Conservation (phyloP, 768 basidiomycete species). For the Sutorius australiensis region DNA sequence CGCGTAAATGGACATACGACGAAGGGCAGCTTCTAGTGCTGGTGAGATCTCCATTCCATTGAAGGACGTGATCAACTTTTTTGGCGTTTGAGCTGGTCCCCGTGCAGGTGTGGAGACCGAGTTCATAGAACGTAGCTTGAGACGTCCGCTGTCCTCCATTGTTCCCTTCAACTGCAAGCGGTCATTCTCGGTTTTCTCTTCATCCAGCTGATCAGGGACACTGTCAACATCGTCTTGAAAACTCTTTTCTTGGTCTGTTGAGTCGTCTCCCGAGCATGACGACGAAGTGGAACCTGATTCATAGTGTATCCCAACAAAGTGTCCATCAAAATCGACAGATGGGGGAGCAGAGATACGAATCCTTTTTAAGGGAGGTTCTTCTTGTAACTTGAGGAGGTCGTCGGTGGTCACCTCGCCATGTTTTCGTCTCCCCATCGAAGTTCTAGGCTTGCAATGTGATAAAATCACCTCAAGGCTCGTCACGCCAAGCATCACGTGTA, state of each 20-base stretch:
- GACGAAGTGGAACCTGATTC: constrained; percentile 5
- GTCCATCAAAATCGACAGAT: constrained; percentile 1
- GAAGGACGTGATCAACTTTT: constrained; percentile 39
- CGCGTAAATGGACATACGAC: constrained; percentile 75
- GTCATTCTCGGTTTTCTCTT: background rate
- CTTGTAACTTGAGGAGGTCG: constrained; percentile 45
- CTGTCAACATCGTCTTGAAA: constrained; percentile 11
- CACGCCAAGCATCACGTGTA: background rate
- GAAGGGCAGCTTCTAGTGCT: constrained; percentile 59
- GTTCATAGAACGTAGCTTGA: constrained; percentile 22
- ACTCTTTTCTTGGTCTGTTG: constrained; percentile 21
- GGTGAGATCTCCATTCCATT: constrained; percentile 55
- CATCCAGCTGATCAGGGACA: constrained; percentile 4
- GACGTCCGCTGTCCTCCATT: constrained; percentile 15
- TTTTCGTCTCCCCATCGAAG: constrained; percentile 16
- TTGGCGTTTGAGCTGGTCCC: constrained; percentile 3
- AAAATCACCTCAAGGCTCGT: background rate
- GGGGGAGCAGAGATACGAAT: constrained; percentile 8
- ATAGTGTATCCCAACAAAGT: background rate
- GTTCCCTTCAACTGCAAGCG: background rate
- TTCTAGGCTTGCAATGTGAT: background rate
- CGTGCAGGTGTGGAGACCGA: constrained; percentile 10
- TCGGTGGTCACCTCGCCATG: constrained; percentile 37
- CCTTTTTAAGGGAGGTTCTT: constrained; percentile 40
- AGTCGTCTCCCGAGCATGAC: constrained; percentile 6